Evolutionary conservation across 2,329 filamentous ascomycete genomes (phyloP), one percentile per base, ranked within the genome.

Genomic region (Orbilia oligospora): DNA sequence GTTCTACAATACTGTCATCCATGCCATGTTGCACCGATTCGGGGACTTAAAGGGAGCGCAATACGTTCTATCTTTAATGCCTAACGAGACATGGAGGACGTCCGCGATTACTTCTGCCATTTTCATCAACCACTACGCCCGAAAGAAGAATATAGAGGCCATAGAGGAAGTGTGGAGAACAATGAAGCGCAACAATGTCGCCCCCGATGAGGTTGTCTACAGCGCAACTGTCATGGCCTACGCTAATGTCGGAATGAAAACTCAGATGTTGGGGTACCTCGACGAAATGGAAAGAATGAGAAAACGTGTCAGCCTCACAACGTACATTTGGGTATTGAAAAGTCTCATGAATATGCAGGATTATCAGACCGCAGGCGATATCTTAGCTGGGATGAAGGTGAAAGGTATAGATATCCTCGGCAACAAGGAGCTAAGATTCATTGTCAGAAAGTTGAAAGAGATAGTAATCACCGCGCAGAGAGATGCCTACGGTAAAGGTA

Each of bases 1-100:
- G 41, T 77, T 77, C 27, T 77, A 77, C 44, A 77, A 77, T 38
- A 77, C 73, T 14, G 66, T 77, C 49, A 77, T 77, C 44, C 44
- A 67, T 16, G 49, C 53, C n/a, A 51, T 77, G 51, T 48, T 77
- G 61, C 14, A 63, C n/a, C 48, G 44, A 36, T 77, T 70, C 22
- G 38, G 46, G 10, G 73, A 77, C 27, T 36, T 77, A 16, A 71
- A 71, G 20, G 67, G 73, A 12, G 73, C 73, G 16, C 27, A 71
- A 61, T 63, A 68, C 12, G 63, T 77, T 5, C 61, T 77, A 5
- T 71, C 73, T 36, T 61, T 77, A 2, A 77, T 77, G 73, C 73
- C 73, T 6, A 77, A 64, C 33, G 73, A 77, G 44, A 38, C 61
- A 8, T 77, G 73, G 73, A 64, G 73, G 24, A 63, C 67, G 8